Evolutionary conservation across 192 early-diverging fungal species (phyloP).

Genomic region (Backusella circina): DNA sequence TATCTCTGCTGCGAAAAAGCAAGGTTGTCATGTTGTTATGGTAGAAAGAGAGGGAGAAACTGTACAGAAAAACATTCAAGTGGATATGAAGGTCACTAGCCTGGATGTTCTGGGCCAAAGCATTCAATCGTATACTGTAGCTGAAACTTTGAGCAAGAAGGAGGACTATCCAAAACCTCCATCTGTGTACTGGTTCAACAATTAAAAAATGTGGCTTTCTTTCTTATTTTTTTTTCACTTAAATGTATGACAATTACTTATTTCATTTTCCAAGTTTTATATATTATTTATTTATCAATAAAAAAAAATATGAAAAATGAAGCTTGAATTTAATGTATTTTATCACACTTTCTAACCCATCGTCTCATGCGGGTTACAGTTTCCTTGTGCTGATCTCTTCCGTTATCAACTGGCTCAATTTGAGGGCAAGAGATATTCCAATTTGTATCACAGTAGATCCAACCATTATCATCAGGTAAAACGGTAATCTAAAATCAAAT

Average conservation of each 20-base stretch:
- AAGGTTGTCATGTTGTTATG: constrained; percentile 8
- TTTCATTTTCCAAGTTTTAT: too few relatives aligned
- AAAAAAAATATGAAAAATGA: too few relatives aligned
- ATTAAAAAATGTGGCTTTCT: neutral
- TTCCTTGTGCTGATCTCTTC: neutral
- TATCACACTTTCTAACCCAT: constrained; percentile 25
- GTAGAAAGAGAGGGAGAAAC: neutral
- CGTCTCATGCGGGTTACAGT: constrained; percentile 24
- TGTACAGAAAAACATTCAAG: neutral
- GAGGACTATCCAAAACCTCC: neutral
- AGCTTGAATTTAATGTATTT: neutral
- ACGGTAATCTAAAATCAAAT: constrained; percentile 12
- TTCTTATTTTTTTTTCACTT: too few relatives aligned
- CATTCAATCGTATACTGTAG: constrained; percentile 10
- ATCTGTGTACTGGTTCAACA: neutral
- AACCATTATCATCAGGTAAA: constrained; percentile 35
- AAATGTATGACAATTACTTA: too few relatives aligned
- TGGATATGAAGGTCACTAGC: constrained; percentile 8
- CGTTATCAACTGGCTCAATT: neutral
- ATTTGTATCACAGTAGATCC: constrained; percentile 35
- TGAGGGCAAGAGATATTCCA: constrained; percentile 23
- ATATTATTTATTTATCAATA: too few relatives aligned
- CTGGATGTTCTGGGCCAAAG: constrained; percentile 24
- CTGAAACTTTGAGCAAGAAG: neutral
- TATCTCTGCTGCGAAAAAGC: constrained; percentile 3